phyloP scores from a whole-genome alignment of 768 basidiomycete genomes.

The Auriscalpium microsporum region DNA sequence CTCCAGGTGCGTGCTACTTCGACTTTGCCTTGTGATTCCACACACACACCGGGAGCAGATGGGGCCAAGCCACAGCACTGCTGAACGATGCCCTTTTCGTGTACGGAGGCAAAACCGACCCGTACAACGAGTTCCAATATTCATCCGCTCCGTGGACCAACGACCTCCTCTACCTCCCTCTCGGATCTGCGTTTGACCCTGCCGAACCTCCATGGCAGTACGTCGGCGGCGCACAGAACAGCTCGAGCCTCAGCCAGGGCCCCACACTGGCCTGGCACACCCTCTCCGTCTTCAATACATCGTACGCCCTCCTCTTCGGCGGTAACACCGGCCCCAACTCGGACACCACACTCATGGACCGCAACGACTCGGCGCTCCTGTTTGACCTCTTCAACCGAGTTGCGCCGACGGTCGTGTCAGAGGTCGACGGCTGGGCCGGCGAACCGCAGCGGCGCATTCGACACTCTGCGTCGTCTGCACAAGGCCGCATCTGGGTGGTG shows the following conservation, averaged over 20 bases:
- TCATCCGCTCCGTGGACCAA: constrained; percentile 63
- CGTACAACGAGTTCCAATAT: constrained; percentile 60
- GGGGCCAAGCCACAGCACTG: constrained; percentile 70
- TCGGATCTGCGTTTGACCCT: constrained; percentile 49
- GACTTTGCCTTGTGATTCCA: not conserved
- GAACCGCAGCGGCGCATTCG: constrained; percentile 74
- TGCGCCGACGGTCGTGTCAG: constrained; percentile 37
- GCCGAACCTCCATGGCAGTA: constrained; percentile 63
- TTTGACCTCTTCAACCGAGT: constrained; percentile 35
- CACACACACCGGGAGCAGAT: constrained; percentile 36
- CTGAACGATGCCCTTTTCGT: constrained; percentile 55
- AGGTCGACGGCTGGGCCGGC: constrained; percentile 45
- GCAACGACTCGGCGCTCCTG: constrained; percentile 55
- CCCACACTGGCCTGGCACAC: constrained; percentile 77
- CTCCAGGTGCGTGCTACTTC: too few relatives aligned
- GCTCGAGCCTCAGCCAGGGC: constrained; percentile 34
- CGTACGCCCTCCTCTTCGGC: constrained; percentile 59
- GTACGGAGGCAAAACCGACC: constrained; percentile 77
- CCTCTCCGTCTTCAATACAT: constrained; percentile 53
- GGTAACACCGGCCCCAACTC: constrained; percentile 63
- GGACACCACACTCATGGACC: constrained; percentile 37
- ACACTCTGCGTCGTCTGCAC: constrained; percentile 49
- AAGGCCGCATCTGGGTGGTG: constrained; percentile 56
- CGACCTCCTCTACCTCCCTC: constrained; percentile 63
- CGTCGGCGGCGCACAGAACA: constrained; percentile 37